Base-by-base conservation (phyloP, 2,329 filamentous ascomycete species). In the Diplodia scrobiculata region DNA sequence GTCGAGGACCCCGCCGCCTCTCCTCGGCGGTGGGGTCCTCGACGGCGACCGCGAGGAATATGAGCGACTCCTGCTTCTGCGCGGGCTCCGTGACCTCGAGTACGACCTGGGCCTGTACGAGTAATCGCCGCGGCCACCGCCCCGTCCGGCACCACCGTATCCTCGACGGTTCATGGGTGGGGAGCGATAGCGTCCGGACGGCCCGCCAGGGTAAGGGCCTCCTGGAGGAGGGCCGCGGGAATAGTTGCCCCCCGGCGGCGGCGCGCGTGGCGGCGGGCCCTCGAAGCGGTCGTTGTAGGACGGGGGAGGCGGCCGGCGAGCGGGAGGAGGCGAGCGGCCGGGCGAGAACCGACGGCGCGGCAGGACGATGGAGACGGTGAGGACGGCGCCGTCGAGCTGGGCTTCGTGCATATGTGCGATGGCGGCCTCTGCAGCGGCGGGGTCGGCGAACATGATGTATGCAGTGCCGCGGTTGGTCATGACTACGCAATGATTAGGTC, bases 321-420 rank as follows among this genome's bases (percentile, higher is more conserved):
- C 87, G 5, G 85, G 85, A 1, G 91, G 91, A 17, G 93, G 93
- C 53, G 90, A 87, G 19, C 87, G 87, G 45, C 58, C 58, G 45
- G 58, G 58, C 6, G 91, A 93, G 73, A 97, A 91, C 71, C 92
- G 91, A 72, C 90, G 88, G 59, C 90, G 87, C 0, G 92, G 92
- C 41, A 96, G 83, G 29, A 97, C 91, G 70, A 97, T 95, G 52
- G 91, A 95, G 58, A 97, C 93, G 73, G 89, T 90, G 73, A 97
- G 88, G 47, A 87, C 83, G 25, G 89, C 87, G 62, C 92, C 92
- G 77, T 97, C 93, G 32, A 97, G 81, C 74, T 96, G 91, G n/a
- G 91, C 92, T 80, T 99, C 95, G 78, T 99, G 95, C 95, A 99
- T 98, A 76, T 96, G 91, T 19, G 93, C 87, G 71, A 97, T 96